Conservation (phyloP, 495 filamentous ascomycete species). For the Talaromyces ruber region DNA sequence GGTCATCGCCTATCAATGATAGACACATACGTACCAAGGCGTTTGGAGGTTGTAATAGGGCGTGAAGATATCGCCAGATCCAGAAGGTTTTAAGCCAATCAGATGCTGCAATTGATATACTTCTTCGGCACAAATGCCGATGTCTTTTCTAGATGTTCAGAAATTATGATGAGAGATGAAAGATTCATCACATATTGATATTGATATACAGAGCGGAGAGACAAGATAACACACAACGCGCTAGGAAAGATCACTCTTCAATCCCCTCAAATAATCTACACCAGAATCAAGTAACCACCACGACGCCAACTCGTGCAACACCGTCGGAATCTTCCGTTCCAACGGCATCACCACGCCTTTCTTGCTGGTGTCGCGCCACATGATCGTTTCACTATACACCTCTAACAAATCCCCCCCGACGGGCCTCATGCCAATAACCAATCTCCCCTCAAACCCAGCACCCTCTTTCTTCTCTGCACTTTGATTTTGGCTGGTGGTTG, state of each 20-base stretch:
- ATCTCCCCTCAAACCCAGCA: slow-evolving; percentile 16
- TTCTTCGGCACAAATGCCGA: background rate
- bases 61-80: background rate
- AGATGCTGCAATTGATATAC: background rate
- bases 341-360: slow-evolving; percentile 17
- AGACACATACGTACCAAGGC: background rate
- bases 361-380: slow-evolving; percentile 23
- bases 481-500: background rate
- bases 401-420: slow-evolving; percentile 11
- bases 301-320: slow-evolving; percentile 27
- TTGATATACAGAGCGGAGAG: background rate
- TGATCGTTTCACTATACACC: slow-evolving; percentile 24
- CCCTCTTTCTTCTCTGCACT: background rate
- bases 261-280: slow-evolving; percentile 21
- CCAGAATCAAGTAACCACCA: slow-evolving; percentile 36
- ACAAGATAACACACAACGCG: background rate
- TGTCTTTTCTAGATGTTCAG: background rate
- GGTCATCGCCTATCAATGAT: background rate
- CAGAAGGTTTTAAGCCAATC: background rate
- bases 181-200: background rate
- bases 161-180: background rate
- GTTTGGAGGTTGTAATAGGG: background rate
- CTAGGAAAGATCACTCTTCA: slow-evolving; percentile 7
- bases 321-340: slow-evolving; percentile 17
- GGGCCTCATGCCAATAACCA: slow-evolving; percentile 16